A percentile compares a stretch with the other conserved stretches of the same genome.
These are phyloP conservation scores for Boletus tylopilopsis DNA, from an alignment of 768 basidiomycete genomes.

Conservation along the genomic window DNA sequence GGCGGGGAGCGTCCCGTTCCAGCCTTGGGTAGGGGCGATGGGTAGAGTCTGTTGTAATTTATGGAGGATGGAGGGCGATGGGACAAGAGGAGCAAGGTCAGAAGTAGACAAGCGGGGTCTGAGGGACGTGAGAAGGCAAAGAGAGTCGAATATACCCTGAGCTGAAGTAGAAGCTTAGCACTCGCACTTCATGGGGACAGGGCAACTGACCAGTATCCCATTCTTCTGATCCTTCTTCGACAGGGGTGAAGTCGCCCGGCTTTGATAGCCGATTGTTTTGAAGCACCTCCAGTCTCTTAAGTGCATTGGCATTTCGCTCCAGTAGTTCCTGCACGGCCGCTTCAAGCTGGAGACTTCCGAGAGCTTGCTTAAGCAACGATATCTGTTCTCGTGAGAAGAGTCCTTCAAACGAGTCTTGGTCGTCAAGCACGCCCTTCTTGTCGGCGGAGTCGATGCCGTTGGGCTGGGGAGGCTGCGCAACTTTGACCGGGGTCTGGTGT, in stretches of 20 bases:
- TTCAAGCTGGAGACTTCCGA: slow-evolving; percentile 64
- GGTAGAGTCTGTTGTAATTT: slow-evolving; percentile 71
- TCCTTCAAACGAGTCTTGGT: slow-evolving; percentile 45
- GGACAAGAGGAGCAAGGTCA: slow-evolving; percentile 47
- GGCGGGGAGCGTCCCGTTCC: slow-evolving; percentile 70
- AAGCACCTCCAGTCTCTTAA: slow-evolving; percentile 61
- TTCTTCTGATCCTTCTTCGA: slow-evolving; percentile 72
- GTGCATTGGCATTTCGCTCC: slow-evolving; percentile 58
- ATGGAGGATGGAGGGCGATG: slow-evolving; percentile 61
- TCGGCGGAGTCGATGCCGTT: slow-evolving; percentile 13
- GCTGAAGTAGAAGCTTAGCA: slow-evolving; percentile 42
- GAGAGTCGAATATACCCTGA: slow-evolving; percentile 66
- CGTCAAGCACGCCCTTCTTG: slow-evolving; percentile 20
- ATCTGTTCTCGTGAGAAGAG: slow-evolving; percentile 57
- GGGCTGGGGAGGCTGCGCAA: background rate
- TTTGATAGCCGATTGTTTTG: slow-evolving; percentile 54
- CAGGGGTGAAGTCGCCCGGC: slow-evolving; percentile 43
- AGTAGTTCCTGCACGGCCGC: slow-evolving; percentile 66
- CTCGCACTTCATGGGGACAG: background rate
- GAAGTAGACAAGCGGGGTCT: slow-evolving; percentile 57
- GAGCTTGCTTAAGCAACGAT: slow-evolving; percentile 52
- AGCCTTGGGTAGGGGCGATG: slow-evolving; percentile 54
- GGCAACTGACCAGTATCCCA: slow-evolving; percentile 69
- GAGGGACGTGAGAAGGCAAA: slow-evolving; percentile 63
- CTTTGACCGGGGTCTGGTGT: slow-evolving; percentile 1